phyloP scores from a whole-genome alignment of 2,329 filamentous ascomycete genomes.

The Cercospora nicotianae region DNA sequence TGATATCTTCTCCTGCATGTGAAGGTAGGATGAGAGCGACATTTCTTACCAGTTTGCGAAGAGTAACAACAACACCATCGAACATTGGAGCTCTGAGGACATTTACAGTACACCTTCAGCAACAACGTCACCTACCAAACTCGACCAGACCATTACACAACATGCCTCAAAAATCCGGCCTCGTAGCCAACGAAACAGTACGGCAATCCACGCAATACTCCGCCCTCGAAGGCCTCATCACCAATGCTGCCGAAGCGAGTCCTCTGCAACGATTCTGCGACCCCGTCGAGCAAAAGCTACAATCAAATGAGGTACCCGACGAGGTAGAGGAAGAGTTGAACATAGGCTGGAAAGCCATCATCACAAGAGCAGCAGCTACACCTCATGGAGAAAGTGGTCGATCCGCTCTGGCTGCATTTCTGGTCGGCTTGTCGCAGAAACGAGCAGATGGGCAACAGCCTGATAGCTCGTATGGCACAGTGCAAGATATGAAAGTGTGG shows the following conservation, averaged over 20 bases:
- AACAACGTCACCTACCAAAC: not conserved
- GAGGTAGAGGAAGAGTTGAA: constrained; percentile 28
- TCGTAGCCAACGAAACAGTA: constrained; percentile 20
- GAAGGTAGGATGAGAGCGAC: constrained; percentile 8
- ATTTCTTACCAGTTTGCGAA: not conserved
- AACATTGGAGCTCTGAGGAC: not conserved
- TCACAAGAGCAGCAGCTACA: constrained; percentile 27
- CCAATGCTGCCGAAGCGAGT: constrained; percentile 14
- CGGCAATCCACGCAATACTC: constrained; percentile 23
- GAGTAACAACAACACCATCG: not conserved
- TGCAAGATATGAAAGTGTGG: constrained; percentile 33
- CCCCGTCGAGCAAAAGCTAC: constrained; percentile 26
- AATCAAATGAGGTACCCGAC: constrained; percentile 17
- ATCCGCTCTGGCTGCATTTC: constrained; percentile 8
- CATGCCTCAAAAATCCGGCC: constrained; percentile 24
- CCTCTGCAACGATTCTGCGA: constrained; percentile 26
- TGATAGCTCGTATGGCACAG: constrained; percentile 13
- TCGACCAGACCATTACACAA: constrained; percentile 2
- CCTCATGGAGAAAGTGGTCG: constrained; percentile 19
- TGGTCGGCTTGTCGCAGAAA: constrained; percentile 12
- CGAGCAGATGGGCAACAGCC: constrained; percentile 25
- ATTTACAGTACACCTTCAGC: not conserved
- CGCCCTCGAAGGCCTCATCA: constrained; percentile 17
- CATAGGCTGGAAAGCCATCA: constrained; percentile 28
- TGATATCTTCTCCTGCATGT: not conserved